Evolutionary conservation across 2,329 filamentous ascomycete genomes (phyloP).

Genomic region (Cadophora sp.): DNA sequence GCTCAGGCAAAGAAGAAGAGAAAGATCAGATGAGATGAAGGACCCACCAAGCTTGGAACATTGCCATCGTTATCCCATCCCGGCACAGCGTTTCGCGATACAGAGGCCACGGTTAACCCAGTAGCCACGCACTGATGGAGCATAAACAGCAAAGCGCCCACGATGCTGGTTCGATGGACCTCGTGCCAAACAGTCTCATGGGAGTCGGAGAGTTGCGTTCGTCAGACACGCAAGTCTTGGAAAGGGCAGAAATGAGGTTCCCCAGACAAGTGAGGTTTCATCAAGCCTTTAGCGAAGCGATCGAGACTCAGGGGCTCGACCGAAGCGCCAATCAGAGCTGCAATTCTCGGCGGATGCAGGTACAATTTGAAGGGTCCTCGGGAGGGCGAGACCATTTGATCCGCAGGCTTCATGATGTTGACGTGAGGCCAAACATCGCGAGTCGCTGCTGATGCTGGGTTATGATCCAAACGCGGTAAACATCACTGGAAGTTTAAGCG

Average conservation of each 20-base stretch:
- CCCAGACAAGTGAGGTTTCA: constrained; percentile 36
- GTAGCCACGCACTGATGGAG: constrained; percentile 10
- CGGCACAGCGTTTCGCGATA: constrained; percentile 35
- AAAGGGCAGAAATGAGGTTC: constrained; percentile 25
- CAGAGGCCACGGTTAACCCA: constrained; percentile 18
- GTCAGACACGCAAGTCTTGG: constrained; percentile 33
- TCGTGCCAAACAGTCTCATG: constrained; percentile 39
- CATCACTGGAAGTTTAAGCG: constrained; percentile 1
- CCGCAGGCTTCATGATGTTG: constrained; percentile 14
- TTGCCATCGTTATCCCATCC: constrained; percentile 21
- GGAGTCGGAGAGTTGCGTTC: constrained; percentile 36
- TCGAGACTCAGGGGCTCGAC: constrained; percentile 15
- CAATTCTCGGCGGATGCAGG: background rate
- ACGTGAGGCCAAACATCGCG: constrained; percentile 28
- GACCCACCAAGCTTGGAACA: constrained; percentile 26
- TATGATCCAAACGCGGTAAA: constrained; percentile 16
- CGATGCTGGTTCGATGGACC: constrained; percentile 24
- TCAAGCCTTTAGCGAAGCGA: constrained; percentile 30
- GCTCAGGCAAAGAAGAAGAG: constrained; percentile 22
- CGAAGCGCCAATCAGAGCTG: constrained; percentile 17
- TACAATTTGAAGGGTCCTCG: constrained; percentile 7
- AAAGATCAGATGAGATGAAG: constrained; percentile 38
- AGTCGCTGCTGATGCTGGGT: constrained; percentile 17
- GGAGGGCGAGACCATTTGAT: constrained; percentile 10
- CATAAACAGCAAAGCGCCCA: constrained; percentile 25